Conservation (phyloP, 352 stramenopile species). For the Pythium rishiriense region DNA sequence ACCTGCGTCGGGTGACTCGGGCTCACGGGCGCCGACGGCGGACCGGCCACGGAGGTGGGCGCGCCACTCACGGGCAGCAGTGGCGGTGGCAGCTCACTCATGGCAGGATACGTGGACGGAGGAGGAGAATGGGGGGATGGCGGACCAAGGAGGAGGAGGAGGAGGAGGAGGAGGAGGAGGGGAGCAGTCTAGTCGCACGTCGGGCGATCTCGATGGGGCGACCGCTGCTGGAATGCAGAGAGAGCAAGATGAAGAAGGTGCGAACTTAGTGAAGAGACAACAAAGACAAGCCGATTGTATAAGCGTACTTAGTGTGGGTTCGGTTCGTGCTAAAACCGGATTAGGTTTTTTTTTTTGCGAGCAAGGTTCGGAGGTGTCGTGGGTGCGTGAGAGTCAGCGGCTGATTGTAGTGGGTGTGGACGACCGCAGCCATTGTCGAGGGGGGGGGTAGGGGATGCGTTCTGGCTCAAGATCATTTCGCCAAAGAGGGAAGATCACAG, state of each 20-base stretch:
- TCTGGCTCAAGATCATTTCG: background rate
- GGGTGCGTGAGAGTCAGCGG: slow-evolving; percentile 11
- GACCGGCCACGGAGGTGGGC: background rate
- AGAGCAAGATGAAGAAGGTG: slow-evolving; percentile 1
- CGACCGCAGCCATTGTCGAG: slow-evolving; percentile 4
- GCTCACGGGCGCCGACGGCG: slow-evolving; percentile 22
- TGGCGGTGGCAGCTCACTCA: slow-evolving; percentile 18
- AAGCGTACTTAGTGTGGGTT: background rate
- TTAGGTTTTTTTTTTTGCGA: background rate
- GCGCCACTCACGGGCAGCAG: background rate
- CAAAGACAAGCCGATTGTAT: background rate
- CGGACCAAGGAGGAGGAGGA: background rate
- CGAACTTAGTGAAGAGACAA: slow-evolving; percentile 5
- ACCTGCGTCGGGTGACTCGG: slow-evolving; percentile 14
- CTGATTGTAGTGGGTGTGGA: slow-evolving; percentile 6
- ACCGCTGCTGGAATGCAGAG: background rate
- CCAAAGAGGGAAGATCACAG: background rate
- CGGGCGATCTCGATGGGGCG: slow-evolving; percentile 1
- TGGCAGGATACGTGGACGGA: background rate
- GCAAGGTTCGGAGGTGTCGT: too few species aligned
- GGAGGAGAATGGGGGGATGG: background rate
- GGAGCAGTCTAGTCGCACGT: background rate
- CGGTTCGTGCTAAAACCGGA: slow-evolving; percentile 2
- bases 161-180: slow-evolving; percentile 4
- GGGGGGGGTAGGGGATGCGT: background rate